Base-by-base conservation (phyloP, 2,329 filamentous ascomycete species). In the Coccinonectria pachysandricola region DNA sequence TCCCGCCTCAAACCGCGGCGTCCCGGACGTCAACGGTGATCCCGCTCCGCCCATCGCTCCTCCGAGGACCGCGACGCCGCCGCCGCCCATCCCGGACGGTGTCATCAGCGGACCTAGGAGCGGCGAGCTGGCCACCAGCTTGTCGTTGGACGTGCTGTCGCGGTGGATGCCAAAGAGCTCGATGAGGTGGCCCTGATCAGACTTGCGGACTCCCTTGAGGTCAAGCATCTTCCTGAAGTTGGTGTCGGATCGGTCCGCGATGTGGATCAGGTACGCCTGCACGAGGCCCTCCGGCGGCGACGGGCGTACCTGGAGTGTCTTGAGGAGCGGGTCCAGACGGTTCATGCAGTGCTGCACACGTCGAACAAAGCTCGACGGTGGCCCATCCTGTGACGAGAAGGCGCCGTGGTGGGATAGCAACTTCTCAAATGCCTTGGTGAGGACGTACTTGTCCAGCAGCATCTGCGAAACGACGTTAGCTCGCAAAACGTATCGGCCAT, bases 141-240 rank as follows among this genome's bases (percentile, higher is more conserved):
- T 76, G 15, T 78, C 76, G 40, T 83, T 76, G 19, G 22, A 71
- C 63, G 76, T 67, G 41, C 83, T 74, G 53, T 93, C 87, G 23
- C 86, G 75, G 49, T 93, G 83, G 27, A 78, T 66, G 21, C 57
- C 57, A 59, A 95, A 96, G 4, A 96, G 68, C 53, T 98, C 91
- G 17, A 94, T 60, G 3, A 96, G 74, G 36, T 84, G 75, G 3
- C 70, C 60, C 47, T 95, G 83, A 35, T 98, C 91, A 34, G 72
- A 65, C 49, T 86, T 88, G 36, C 79, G 73, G 33, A 98, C 79
- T 23, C 91, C 91, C 56, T 98, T 98, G 37, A 98, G 69, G 26
- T 98, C 91, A 23, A 98, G 74, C 33, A 98, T 81, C 59, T 95
- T 96, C 50, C 78, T 78, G 70, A 98, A 98, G 58, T 98, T 98